Base-by-base conservation (phyloP, 306 rosid species). In the Rubus idaeus region DNA sequence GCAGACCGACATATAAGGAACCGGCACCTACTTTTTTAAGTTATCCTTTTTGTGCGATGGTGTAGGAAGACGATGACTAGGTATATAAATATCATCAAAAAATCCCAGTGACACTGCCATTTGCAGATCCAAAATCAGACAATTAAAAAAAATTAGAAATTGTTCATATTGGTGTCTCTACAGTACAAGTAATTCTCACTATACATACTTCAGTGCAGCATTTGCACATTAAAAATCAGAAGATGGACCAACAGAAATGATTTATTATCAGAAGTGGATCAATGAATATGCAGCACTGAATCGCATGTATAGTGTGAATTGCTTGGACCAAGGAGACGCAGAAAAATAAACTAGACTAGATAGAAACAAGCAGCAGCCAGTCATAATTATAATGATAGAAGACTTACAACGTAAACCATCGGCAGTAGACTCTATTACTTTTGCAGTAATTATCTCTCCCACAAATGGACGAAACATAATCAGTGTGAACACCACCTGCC, bases 61-160 rank as follows among this genome's bases (percentile, higher is more conserved):
- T 74, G 5, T 12, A 45, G 94, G 94, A 50, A 94, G n/a, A 62
- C 86, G 86, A 77, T 87, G 84, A 55, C 8, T 67, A 39, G 93
- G 96, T 75, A 91, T 62, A 62, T 87, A 87, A 70, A 94, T 86
- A 75, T 94, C 98, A 41, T 91, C 92, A 65, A 94, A 94, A 89
- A 91, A 91, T 81, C 90, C 98, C 79, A 94, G 86, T 9, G 93
- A 85, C 71, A 94, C 96, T 94, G 96, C 76, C 84, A 62, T 62
- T 23, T 75, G 77, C 30, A 75, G 44, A 81, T 71, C 53, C 78
- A 83, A 60, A 52, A 71, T 79, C 75, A 87, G 42, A 42, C 50
- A 10, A 76, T 0, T 62, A 20, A 12, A 12, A 13, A 62, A 6
- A 58, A 21, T 21, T 58, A 10, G 68, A 30, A 35, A 30, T 5